Conservation (phyloP, 352 stramenopile genomes). For the Phytophthora podocarpi region DNA sequence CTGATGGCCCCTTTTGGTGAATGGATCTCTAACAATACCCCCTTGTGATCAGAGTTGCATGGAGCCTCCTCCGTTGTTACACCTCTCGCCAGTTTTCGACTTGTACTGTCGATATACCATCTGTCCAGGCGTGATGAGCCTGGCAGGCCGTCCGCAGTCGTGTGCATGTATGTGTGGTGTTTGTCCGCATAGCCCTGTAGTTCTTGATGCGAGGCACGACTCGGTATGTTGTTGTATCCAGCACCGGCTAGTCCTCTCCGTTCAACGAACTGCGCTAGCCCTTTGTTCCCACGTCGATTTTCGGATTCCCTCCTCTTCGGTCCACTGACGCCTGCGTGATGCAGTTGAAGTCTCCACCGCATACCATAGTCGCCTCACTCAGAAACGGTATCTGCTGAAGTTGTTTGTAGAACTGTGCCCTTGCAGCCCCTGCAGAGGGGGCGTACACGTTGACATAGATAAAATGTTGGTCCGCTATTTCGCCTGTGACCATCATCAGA, state of each 20-base stretch:
- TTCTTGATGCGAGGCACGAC: too few species aligned
- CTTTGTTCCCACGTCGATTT: background rate
- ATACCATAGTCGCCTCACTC: background rate
- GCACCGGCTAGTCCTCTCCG: background rate
- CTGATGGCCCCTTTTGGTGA: background rate
- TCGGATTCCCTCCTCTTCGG: background rate
- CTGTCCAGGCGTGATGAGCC: constrained; percentile 1
- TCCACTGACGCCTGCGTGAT: background rate
- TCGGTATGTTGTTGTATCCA: background rate
- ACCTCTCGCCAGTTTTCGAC: background rate
- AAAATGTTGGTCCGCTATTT: background rate
- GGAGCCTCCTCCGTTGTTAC: background rate
- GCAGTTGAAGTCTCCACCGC: constrained; percentile 14
- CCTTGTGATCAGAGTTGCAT: background rate
- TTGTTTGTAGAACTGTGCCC: background rate
- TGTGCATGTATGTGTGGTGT: constrained; percentile 1
- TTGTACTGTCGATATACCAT: background rate
- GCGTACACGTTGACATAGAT: background rate
- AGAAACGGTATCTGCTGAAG: background rate
- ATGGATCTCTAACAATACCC: constrained; percentile 1
- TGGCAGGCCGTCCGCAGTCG: background rate
- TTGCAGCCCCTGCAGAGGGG: background rate
- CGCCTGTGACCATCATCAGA: background rate
- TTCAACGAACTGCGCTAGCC: background rate
- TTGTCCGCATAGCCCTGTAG: background rate